Conservation (phyloP, 345 rosid species). For the Hypericum androsaemum region DNA sequence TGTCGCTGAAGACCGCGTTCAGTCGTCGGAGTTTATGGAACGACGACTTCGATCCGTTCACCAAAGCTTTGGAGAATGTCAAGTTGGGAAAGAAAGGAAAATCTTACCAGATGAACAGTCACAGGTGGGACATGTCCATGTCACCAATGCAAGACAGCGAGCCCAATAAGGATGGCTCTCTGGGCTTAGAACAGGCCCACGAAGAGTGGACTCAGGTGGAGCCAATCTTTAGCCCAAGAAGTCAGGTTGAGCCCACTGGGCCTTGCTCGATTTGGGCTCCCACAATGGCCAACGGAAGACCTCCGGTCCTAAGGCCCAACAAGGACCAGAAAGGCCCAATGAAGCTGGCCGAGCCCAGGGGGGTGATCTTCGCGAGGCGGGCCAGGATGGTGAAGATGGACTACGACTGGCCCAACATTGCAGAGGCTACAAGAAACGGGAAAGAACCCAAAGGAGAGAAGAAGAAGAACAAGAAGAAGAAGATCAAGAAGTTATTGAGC, state of each 20-base stretch:
- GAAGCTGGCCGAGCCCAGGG: constrained; percentile 14
- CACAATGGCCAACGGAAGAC: too few species aligned
- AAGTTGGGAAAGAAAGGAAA: constrained; percentile 16
- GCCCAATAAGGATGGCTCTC: neutral
- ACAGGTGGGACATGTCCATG: constrained; percentile 28
- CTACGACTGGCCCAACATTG: constrained; percentile 6
- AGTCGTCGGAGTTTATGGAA: constrained; percentile 32
- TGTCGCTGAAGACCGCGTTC: constrained; percentile 17
- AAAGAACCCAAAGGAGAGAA: constrained; percentile 1
- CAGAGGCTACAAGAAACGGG: neutral
- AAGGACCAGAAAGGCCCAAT: neutral
- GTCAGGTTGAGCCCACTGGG: neutral
- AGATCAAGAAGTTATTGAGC: constrained; percentile 18
- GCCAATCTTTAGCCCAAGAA: neutral
- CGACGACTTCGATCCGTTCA: constrained; percentile 51
- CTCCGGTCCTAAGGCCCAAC: neutral
- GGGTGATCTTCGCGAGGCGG: constrained; percentile 17
- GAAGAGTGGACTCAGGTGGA: neutral
- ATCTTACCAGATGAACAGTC: neutral
- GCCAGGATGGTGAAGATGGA: constrained; percentile 19
- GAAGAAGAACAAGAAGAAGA: constrained; percentile 17
- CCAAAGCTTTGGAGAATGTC: constrained; percentile 37
- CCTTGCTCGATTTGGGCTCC: neutral
- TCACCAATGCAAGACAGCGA: constrained; percentile 5
- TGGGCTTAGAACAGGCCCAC: neutral